Conservation (phyloP, 139 green algal genomes). For the Chlorella sp. region DNA sequence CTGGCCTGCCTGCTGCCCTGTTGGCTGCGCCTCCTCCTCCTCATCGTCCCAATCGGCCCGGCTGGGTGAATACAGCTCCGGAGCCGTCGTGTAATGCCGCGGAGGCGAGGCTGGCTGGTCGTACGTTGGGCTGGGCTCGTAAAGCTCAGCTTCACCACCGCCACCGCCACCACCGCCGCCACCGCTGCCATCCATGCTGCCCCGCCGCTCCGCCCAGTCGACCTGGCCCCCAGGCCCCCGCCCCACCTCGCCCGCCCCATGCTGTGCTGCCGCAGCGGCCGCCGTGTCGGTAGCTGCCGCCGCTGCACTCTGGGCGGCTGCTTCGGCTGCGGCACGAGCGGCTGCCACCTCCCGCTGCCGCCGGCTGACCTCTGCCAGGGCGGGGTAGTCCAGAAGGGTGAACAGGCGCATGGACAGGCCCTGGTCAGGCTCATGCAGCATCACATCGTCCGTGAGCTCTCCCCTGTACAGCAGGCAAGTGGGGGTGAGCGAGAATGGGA, state of each 20-base stretch:
- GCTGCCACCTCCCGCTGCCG: constrained; percentile 5
- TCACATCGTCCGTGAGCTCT: constrained; percentile 1
- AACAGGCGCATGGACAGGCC: constrained; percentile 34
- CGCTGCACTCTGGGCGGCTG: not conserved
- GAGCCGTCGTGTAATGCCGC: not conserved
- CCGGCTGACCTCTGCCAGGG: not conserved
- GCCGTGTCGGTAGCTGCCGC: not conserved
- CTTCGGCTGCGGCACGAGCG: not conserved
- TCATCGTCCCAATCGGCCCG: not conserved
- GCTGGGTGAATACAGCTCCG: constrained; percentile 18
- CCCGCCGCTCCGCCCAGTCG: not conserved
- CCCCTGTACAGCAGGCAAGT: constrained; percentile 20
- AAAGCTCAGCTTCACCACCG: not conserved
- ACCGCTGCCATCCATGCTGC: not conserved
- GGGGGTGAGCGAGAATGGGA: too few relatives aligned
- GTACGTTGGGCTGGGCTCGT: constrained; percentile 1
- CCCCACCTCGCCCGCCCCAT: not conserved
- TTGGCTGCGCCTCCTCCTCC: not conserved
- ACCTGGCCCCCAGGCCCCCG: not conserved
- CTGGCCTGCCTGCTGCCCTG: not conserved
- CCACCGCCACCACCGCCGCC: not conserved
- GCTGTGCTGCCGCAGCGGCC: not conserved
- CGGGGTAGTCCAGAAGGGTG: constrained; percentile 16
- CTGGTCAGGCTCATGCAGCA: constrained; percentile 46
- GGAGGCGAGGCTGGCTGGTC: not conserved